These are phyloP conservation scores for Chaetomiaceae sp. DNA, from an alignment of 2,329 filamentous ascomycete genomes.

Conservation along the genomic window DNA sequence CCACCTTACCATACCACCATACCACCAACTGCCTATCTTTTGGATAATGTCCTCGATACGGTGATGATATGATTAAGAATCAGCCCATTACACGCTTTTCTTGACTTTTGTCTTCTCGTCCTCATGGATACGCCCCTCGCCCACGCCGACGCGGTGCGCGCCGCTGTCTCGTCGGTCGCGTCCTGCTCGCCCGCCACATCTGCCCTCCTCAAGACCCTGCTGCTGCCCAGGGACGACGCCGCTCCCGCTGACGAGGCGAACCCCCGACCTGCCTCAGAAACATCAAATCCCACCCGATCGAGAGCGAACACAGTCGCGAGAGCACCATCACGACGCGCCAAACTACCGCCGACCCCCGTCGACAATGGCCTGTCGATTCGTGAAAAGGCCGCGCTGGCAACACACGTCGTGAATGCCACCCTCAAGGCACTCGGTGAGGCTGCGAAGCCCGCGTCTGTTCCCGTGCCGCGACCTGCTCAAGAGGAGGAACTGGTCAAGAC, in stretches of 20 bases:
- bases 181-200: constrained; percentile 46
- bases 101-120: background rate
- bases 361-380: constrained; percentile 45
- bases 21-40: constrained; percentile 17
- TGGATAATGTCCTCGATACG: constrained; percentile 26
- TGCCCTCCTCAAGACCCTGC: constrained; percentile 41
- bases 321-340: constrained; percentile 27
- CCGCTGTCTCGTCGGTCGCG: constrained; percentile 40
- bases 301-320: constrained; percentile 24
- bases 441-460: constrained; percentile 46
- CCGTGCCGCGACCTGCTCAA: constrained; percentile 33
- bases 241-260: constrained; percentile 7
- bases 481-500: constrained; percentile 37
- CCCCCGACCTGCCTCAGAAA: constrained; percentile 16
- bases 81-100: constrained; percentile 23
- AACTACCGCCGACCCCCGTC: constrained; percentile 28
- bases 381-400: constrained; percentile 64
- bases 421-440: constrained; percentile 66
- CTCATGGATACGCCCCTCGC: constrained; percentile 37
- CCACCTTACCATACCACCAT: too few species aligned
- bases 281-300: constrained; percentile 28
- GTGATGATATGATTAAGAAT: constrained; percentile 34
- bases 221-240: constrained; percentile 35
- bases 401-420: constrained; percentile 65
- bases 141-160: constrained; percentile 44